Evolutionary conservation across 352 stramenopile genomes (phyloP), one percentile per base, ranked within the genome.

Genomic region (Phytophthora pini): DNA sequence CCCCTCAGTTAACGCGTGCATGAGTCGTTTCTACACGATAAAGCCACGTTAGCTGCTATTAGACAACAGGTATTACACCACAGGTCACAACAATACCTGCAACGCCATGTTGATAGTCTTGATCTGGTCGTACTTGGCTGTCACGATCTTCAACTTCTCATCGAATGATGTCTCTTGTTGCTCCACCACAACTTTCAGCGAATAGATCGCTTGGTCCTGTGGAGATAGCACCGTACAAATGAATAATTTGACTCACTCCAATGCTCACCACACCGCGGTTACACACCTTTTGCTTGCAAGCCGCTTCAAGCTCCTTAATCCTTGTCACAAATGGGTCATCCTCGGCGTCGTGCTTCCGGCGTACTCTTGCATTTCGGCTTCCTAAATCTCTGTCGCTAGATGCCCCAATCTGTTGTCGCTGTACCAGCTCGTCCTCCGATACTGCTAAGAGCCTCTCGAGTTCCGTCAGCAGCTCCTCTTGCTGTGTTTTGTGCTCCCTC

Each of bases 41-140:
- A 20, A 46, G 12, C 7, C 15, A 64, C 44, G 10, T 55, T 46
- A 65, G 56, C 12, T 55, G n/a, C 17, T 26, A 20, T 27, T 13
- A 11, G 8, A 36, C 4, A 9, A 36, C 8, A 32, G n/a, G n/a
- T 13, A 26, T 26, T 26, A 26, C 1, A 38, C 43, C 4, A 55
- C 26, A 45, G 17, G 11, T 22, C 4, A 22, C 11, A 50, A 48
- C 20, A 32, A 11, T 70, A 92, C 85, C 77, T 94, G 87, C 22
- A 95, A 67, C 3, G 83, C 78, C 54, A 93, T 62, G 57, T 92
- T 95, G 55, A 95, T 92, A 31, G 76, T 71, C 61, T 93, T 93
- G 17, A 89, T 79, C 60, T 95, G 82, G 38, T 85, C 77, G 59
- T 95, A 95, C 51, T 93, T 95, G 39, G 73, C 69, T 31, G 74